Percentiles rank a stretch among this genome's conserved stretches.
Evolutionary conservation across 306 rosid genomes (phyloP).

Genomic region (Sphenostylis stenocarpa): DNA sequence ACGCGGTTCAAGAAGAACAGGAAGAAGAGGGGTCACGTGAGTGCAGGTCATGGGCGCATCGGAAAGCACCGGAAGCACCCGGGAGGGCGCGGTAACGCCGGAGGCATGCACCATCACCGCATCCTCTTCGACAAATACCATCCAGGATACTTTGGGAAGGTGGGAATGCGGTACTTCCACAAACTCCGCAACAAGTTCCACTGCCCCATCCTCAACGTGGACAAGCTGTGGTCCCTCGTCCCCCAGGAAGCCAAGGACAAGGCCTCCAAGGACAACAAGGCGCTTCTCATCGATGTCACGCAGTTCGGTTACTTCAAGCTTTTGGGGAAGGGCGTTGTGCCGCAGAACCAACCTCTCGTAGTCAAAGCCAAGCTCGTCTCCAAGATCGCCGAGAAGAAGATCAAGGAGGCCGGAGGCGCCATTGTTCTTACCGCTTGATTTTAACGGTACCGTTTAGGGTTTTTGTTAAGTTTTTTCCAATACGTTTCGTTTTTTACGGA

Average conservation of each 20-base stretch:
- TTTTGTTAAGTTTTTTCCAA: background rate
- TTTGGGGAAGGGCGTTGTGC: constrained; percentile 39
- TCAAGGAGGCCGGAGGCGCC: constrained; percentile 43
- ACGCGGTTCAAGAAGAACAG: constrained; percentile 36
- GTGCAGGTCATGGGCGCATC: constrained; percentile 28
- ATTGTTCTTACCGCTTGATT: constrained; percentile 37
- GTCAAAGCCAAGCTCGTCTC: constrained; percentile 40
- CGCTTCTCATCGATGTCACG: constrained; percentile 32
- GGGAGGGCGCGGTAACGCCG: constrained; percentile 38
- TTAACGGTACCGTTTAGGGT: background rate
- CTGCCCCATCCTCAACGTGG: constrained; percentile 35
- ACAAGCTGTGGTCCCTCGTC: constrained; percentile 36
- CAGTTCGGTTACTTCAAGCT: constrained; percentile 40
- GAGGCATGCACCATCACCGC: constrained; percentile 44
- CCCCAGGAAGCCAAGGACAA: constrained; percentile 36
- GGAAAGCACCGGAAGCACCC: constrained; percentile 40
- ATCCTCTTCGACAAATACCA: constrained; percentile 45
- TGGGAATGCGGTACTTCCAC: constrained; percentile 41
- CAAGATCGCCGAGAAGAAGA: constrained; percentile 44
- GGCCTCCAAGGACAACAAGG: constrained; percentile 29
- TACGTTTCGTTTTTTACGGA: background rate
- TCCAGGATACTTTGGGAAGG: constrained; percentile 39
- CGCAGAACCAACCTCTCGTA: constrained; percentile 23
- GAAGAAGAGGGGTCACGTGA: constrained; percentile 37
- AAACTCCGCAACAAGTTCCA: constrained; percentile 38